Base-by-base conservation (phyloP, 352 stramenopile species). In the Globisporangium megalacanthum region DNA sequence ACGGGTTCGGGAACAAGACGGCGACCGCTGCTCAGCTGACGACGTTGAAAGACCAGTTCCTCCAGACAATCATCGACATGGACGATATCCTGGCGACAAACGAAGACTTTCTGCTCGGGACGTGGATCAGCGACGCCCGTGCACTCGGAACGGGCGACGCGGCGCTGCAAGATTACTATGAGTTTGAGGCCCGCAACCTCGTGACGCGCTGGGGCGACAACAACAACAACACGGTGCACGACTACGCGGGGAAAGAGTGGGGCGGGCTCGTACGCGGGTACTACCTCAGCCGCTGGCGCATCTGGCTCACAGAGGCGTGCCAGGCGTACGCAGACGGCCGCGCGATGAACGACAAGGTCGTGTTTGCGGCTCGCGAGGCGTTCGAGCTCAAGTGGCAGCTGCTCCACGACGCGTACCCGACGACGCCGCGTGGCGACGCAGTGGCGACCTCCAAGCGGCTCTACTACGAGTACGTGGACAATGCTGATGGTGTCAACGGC, bases 121-220 rank as follows among this genome's bases (percentile, higher is more conserved):
- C 77, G 5, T 92, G 82, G 82, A 77, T 89, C 54, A 64, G 63
- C 15, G 75, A 89, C 52, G 82, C 82, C 0, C 75, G 75, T 6
- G 67, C 66, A 0, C 67, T 92, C 8, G 75, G 62, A 9, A 58
- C 56, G 17, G 55, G 54, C 3, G 58, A 80, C 25, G 31, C 44
- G 4, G 52, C 61, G 0, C 61, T 87, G 17, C 63, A 76, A 41
- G 60, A 72, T 17, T 92, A 89, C 61, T 86, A 83, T 58, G 82
- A 92, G 61, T 92, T 89, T 60, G 77, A 92, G 63, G 82, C 82
- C n/a, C 79, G 82, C 22, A 92, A 92, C 59, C 79, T 89, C 63
- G 73, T 92, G 51, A 92, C 82, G 4, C 77, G 82, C 2, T 92
- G 82, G 82, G 82, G 82, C 9, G 82, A 92, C 64, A 66, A 87